Conservation (phyloP, 75 land plant species). For the Pinus albicaulis region DNA sequence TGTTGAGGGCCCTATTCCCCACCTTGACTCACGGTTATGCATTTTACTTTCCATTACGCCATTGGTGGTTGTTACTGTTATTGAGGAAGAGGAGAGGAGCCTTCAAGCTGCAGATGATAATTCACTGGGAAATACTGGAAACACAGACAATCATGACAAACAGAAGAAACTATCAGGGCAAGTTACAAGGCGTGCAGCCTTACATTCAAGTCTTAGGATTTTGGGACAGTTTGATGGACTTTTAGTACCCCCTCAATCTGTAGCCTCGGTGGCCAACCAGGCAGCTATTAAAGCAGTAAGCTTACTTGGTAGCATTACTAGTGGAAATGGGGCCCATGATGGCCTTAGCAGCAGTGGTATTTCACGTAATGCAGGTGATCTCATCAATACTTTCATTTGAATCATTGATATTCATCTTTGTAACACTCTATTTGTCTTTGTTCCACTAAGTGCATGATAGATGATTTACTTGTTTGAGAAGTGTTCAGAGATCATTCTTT, state of each 20-base stretch:
- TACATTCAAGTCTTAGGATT: slow-evolving; percentile 68
- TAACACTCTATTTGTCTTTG: neutral
- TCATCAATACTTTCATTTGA: neutral
- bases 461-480: neutral
- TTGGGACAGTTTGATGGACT: slow-evolving; percentile 83
- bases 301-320: slow-evolving; percentile 44
- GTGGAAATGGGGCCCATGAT: slow-evolving; percentile 47
- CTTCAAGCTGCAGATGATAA: slow-evolving; percentile 9
- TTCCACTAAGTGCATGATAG: neutral
- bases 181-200: slow-evolving; percentile 63
- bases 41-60: slow-evolving; percentile 70
- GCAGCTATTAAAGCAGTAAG: slow-evolving; percentile 78
- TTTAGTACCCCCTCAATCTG: slow-evolving; percentile 64
- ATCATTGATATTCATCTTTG: neutral
- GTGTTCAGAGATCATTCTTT: neutral
- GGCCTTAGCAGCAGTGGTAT: slow-evolving; percentile 39
- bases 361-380: slow-evolving; percentile 43
- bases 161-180: slow-evolving; percentile 36
- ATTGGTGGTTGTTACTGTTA: slow-evolving; percentile 63
- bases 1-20: slow-evolving; percentile 83
- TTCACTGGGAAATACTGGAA: slow-evolving; percentile 23
- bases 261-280: slow-evolving; percentile 71
- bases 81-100: slow-evolving; percentile 79
- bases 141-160: slow-evolving; percentile 23
- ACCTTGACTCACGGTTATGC: slow-evolving; percentile 75